These are phyloP conservation scores for Euphorbia pulcherrima DNA, from an alignment of 345 rosid species.

Conservation along the genomic window DNA sequence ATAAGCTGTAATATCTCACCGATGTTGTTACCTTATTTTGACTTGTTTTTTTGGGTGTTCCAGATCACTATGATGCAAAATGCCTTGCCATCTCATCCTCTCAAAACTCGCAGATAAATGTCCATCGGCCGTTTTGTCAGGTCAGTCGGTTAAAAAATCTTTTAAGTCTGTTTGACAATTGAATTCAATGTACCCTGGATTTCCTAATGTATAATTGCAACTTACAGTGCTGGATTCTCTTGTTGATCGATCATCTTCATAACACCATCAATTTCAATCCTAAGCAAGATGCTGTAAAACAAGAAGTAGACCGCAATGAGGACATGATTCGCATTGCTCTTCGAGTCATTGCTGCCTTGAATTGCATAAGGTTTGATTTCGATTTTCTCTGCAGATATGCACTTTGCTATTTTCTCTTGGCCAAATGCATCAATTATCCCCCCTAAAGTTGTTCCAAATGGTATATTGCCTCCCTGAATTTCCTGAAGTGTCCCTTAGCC, in stretches of 20 bases:
- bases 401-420: neutral
- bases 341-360: slow-evolving; percentile 84
- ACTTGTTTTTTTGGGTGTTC: slow-evolving; percentile 17
- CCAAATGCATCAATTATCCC: neutral
- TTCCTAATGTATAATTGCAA: slow-evolving; percentile 9
- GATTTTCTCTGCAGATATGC: neutral
- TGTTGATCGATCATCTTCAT: slow-evolving; percentile 92
- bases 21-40: slow-evolving; percentile 7
- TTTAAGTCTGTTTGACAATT: too few species aligned
- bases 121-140: slow-evolving; percentile 90
- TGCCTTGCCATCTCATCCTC: slow-evolving; percentile 98
- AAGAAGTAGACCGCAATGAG: slow-evolving; percentile 97
- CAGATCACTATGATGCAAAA: slow-evolving; percentile 96
- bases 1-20: neutral
- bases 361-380: slow-evolving; percentile 63
- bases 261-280: slow-evolving; percentile 93
- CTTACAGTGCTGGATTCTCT: slow-evolving; percentile 83
- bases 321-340: slow-evolving; percentile 99
- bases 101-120: slow-evolving; percentile 91
- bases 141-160: slow-evolving; percentile 33
- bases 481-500: too few species aligned
- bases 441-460: neutral
- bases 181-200: neutral
- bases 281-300: slow-evolving; percentile 97
- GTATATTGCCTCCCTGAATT: too few species aligned